These are phyloP conservation scores for Misopates orontium DNA, from an alignment of 257 asterid species.

Conservation along the genomic window DNA sequence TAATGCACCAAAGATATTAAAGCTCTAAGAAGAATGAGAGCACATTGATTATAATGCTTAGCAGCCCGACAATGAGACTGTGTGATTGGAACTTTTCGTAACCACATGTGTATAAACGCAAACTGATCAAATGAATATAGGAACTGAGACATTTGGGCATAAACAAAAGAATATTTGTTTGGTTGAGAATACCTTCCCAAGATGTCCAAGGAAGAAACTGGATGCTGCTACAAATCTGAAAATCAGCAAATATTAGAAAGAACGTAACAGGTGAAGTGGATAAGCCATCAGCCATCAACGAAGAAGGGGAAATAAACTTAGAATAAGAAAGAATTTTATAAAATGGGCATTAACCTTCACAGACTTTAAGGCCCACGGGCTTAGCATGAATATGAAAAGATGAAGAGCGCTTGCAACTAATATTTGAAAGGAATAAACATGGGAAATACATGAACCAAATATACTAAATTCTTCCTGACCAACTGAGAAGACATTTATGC, in stretches of 20 bases:
- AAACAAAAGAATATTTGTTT: constrained; percentile 3
- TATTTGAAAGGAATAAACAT: constrained; percentile 29
- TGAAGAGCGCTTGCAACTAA: constrained; percentile 30
- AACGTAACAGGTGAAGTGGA: constrained; percentile 18
- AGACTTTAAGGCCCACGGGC: constrained; percentile 35
- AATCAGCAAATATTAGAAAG: constrained; percentile 34
- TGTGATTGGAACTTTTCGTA: neutral
- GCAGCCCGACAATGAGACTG: neutral
- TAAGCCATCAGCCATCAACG: neutral
- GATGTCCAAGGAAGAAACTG: constrained; percentile 95
- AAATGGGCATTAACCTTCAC: constrained; percentile 28
- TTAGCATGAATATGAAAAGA: constrained; percentile 26
- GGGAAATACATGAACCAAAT: constrained; percentile 4
- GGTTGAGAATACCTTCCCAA: constrained; percentile 75
- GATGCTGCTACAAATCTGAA: constrained; percentile 88
- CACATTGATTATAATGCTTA: neutral
- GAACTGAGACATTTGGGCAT: neutral
- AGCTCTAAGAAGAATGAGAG: neutral
- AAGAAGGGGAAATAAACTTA: neutral
- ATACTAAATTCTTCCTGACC: constrained; percentile 9
- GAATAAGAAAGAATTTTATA: neutral
- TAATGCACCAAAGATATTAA: neutral
- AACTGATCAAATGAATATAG: constrained; percentile 8
- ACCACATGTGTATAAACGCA: neutral
- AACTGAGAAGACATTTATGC: constrained; percentile 6